phyloP scores from a whole-genome alignment of 2,329 filamentous ascomycete species.

The Rachicladosporium sp. region DNA sequence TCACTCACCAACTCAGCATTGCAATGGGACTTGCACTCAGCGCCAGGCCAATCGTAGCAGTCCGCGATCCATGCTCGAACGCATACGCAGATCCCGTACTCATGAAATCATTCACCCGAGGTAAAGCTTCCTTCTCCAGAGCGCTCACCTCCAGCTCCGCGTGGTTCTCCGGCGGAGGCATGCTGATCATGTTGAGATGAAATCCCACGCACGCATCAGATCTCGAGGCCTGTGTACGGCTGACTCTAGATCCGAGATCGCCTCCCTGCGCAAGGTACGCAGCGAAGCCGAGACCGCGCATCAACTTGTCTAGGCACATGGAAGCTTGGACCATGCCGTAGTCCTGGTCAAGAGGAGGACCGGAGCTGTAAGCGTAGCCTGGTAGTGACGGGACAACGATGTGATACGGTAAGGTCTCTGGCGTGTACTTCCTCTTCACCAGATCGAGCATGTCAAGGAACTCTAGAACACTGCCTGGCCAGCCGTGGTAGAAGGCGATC shows the following conservation, averaged over 20 bases:
- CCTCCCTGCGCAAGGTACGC: conserved; percentile 43
- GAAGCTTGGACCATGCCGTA: conserved; percentile 28
- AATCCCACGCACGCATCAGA: conserved; percentile 12
- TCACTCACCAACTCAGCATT: conserved; percentile 39
- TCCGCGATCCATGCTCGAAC: conserved; percentile 40
- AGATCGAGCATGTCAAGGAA: conserved; percentile 18
- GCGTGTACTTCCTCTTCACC: conserved; percentile 31
- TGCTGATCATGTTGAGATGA: conserved; percentile 14
- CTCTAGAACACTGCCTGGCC: conserved; percentile 27
- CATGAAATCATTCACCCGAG: conserved; percentile 28
- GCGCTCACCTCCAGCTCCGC: conserved; percentile 13
- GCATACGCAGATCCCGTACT: conserved; percentile 38
- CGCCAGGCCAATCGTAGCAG: conserved; percentile 44
- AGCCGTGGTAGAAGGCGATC: conserved; percentile 25
- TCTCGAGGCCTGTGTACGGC: conserved; percentile 23
- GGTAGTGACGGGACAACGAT: conserved; percentile 42
- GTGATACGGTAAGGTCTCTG: conserved; percentile 42
- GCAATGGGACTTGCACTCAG: conserved; percentile 43
- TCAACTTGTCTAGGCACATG: conserved; percentile 36
- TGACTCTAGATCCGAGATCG: conserved; percentile 37
- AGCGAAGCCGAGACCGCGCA: conserved; percentile 39
- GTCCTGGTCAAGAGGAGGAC: conserved; percentile 33
- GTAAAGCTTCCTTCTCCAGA: conserved; percentile 28
- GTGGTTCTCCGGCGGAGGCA: conserved; percentile 15
- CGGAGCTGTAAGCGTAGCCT: conserved; percentile 38